Conservation (phyloP, 345 rosid genomes). For the Salix arbutifolia region DNA sequence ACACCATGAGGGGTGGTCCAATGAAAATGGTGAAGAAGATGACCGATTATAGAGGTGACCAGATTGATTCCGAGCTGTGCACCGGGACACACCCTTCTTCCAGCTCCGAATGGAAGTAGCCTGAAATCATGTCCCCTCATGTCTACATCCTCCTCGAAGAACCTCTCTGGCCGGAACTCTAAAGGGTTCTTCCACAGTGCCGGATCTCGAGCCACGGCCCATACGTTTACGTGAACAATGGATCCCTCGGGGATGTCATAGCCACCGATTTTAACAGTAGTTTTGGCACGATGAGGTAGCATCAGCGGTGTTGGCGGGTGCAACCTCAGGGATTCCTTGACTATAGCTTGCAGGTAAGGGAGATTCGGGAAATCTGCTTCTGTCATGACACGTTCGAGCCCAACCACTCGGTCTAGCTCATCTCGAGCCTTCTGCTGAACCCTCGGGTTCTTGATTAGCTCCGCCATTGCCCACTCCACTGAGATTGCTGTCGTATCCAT, state of each 20-base stretch:
- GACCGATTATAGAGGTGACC: conserved; percentile 22
- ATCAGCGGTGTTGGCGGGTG: conserved; percentile 95
- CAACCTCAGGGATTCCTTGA: conserved; percentile 68
- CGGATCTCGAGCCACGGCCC: conserved; percentile 87
- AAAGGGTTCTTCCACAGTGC: conserved; percentile 61
- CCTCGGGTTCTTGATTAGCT: conserved; percentile 67
- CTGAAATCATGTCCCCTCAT: conserved; percentile 77
- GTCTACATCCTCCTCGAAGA: conserved; percentile 81
- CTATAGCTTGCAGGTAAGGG: conserved; percentile 74
- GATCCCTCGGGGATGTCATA: conserved; percentile 85
- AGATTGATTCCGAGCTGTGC: conserved; percentile 22
- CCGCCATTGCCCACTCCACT: conserved; percentile 90
- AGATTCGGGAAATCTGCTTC: conserved; percentile 63
- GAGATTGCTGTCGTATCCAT: conserved; percentile 86
- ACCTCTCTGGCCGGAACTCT: conserved; percentile 79
- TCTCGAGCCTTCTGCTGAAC: conserved; percentile 84
- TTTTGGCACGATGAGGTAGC: conserved; percentile 77
- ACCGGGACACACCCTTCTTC: conserved; percentile 26
- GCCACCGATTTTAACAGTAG: conserved; percentile 73
- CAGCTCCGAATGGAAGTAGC: conserved; percentile 26
- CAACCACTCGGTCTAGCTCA: conserved; percentile 70
- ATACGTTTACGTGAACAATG: conserved; percentile 71
- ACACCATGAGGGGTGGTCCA: conserved; percentile 20
- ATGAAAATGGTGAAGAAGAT: conserved; percentile 20
- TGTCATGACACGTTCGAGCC: conserved; percentile 58